These are phyloP conservation scores for Fonsecaea pugnacius DNA, from an alignment of 2,329 filamentous ascomycete species.

Conservation along the genomic window DNA sequence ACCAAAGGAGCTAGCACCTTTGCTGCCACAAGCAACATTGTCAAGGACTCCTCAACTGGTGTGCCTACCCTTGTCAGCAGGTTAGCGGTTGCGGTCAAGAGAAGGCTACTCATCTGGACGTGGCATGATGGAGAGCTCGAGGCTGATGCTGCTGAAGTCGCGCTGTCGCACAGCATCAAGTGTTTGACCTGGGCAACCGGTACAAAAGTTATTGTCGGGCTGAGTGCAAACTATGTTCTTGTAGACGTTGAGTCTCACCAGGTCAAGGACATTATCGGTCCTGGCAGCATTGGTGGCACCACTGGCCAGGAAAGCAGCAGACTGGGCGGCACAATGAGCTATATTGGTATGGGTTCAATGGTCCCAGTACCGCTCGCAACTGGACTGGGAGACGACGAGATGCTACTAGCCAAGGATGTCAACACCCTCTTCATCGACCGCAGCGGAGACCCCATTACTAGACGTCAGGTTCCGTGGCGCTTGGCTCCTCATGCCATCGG, in stretches of 20 bases:
- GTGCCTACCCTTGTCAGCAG: slow-evolving; percentile 92
- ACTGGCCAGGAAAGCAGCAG: slow-evolving; percentile 69
- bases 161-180: slow-evolving; percentile 80
- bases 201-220: slow-evolving; percentile 82
- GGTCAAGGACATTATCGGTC: slow-evolving; percentile 77
- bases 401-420: slow-evolving; percentile 95
- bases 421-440: slow-evolving; percentile 91
- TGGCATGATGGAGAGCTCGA: slow-evolving; percentile 94
- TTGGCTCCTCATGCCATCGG: slow-evolving; percentile 86
- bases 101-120: slow-evolving; percentile 85
- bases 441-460: slow-evolving; percentile 78
- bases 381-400: slow-evolving; percentile 77
- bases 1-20: slow-evolving; percentile 90
- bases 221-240: slow-evolving; percentile 88
- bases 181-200: slow-evolving; percentile 90
- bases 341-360: slow-evolving; percentile 91
- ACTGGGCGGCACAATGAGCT: slow-evolving; percentile 91
- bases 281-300: slow-evolving; percentile 70
- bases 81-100: slow-evolving; percentile 89
- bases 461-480: slow-evolving; percentile 89
- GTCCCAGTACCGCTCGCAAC: slow-evolving; percentile 88
- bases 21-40: slow-evolving; percentile 92
- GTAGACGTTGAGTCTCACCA: slow-evolving; percentile 78
- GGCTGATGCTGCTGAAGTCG: slow-evolving; percentile 73
- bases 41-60: slow-evolving; percentile 82